phyloP scores from a whole-genome alignment of 2,329 filamentous ascomycete species.

The Cercospora sesami region DNA sequence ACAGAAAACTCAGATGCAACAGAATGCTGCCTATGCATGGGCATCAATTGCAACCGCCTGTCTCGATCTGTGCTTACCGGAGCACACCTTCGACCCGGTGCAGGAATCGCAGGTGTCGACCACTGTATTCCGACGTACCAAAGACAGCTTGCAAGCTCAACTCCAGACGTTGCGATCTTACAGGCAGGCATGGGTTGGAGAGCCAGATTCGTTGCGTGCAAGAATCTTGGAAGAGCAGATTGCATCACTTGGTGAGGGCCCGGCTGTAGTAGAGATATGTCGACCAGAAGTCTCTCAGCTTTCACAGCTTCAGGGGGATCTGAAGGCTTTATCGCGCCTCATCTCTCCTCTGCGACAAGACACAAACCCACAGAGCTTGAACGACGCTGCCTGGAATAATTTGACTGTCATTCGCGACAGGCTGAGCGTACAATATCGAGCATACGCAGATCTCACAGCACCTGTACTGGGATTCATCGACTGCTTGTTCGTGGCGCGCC shows the following conservation, averaged over 20 bases:
- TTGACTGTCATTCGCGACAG: constrained; percentile 65
- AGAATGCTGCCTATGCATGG: constrained; percentile 60
- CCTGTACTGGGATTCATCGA: constrained; percentile 78
- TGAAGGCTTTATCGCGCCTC: constrained; percentile 45
- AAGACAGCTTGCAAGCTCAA: constrained; percentile 56
- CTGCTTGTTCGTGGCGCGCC: constrained; percentile 56
- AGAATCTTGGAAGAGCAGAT: constrained; percentile 64
- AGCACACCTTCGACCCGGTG: constrained; percentile 81
- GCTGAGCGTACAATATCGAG: constrained; percentile 67
- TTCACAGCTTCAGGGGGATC: constrained; percentile 74
- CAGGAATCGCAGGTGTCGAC: constrained; percentile 63
- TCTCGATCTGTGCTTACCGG: constrained; percentile 79
- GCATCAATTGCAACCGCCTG: constrained; percentile 72
- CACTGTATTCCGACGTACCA: constrained; percentile 58
- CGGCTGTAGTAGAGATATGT: constrained; percentile 67
- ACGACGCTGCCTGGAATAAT: constrained; percentile 33
- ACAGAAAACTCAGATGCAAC: background rate
- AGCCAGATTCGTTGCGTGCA: constrained; percentile 66
- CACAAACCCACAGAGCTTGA: constrained; percentile 4
- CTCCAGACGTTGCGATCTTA: constrained; percentile 65
- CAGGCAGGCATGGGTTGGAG: constrained; percentile 66
- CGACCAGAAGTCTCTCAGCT: constrained; percentile 70
- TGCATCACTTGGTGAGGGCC: constrained; percentile 63
- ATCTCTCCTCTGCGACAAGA: constrained; percentile 19
- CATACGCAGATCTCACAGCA: constrained; percentile 80